Base-by-base conservation (phyloP, 2,329 filamentous ascomycete species). In the Podosphaera aphanis region DNA sequence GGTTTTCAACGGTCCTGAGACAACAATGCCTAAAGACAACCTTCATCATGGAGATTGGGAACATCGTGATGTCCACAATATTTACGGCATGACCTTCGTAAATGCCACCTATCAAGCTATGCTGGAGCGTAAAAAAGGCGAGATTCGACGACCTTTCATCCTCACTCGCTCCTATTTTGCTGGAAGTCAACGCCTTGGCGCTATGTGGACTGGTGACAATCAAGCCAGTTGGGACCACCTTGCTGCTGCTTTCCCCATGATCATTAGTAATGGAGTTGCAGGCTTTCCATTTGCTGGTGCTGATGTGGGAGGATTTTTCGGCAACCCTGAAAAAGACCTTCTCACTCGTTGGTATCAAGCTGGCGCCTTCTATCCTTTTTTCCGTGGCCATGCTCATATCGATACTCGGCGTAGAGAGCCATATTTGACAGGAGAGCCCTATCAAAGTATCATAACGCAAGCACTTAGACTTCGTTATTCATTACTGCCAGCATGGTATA, bases 181-280 rank as follows among this genome's bases (percentile, higher is more conserved):
- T 11, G 90, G 90, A 31, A 85, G 82, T 46, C 90, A 98, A 64
- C 77, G 88, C 47, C 66, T 83, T 37, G 83, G 84, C 51, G 88
- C 90, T 48, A 94, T 94, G 86, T 98, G 90, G 90, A 98, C 90
- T 18, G 90, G 90, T 49, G 90, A 98, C 60, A 98, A 98, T 64
- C 82, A 90, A 60, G 90, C 90, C 10, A 77, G 74, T 20, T 98
- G 90, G 90, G 76, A 78, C 16, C 86, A 95, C 57, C 71, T 98
- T 15, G 82, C 77, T n/a, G 82, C 78, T 1, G 81, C 85, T 1
- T 73, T 94, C 33, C 88, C 90, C 20, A 98, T 98, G 90, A 68
- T 93, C 20, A 67, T 98, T 36, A 90, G 81, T 61, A 83, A 93
- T 58, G 86, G 88, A 47, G 85, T 98, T 53, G 77, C 84, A 1